Conservation (phyloP, 2,329 filamentous ascomycete species). For the Colletotrichum euphorbiae region DNA sequence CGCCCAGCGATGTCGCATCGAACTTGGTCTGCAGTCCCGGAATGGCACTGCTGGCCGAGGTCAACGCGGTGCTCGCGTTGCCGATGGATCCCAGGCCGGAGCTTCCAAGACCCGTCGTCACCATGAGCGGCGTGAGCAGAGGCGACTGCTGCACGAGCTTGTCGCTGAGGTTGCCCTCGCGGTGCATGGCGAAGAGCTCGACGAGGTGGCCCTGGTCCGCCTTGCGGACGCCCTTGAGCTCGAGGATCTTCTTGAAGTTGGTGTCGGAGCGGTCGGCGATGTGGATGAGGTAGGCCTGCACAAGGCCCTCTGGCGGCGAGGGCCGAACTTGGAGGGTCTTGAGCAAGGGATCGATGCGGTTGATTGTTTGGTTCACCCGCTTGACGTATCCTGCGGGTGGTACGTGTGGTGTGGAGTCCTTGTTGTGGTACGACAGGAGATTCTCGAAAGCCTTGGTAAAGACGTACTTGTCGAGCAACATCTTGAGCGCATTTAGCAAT, state of each 20-base stretch:
- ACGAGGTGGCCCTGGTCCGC: constrained; percentile 84
- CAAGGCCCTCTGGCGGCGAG: constrained; percentile 90
- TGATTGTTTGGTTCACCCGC: constrained; percentile 85
- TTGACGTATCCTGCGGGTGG: constrained; percentile 78
- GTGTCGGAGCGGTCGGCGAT: constrained; percentile 92
- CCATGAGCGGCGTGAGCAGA: constrained; percentile 75
- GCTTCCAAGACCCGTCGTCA: constrained; percentile 53
- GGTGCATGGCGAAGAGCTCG: constrained; percentile 85
- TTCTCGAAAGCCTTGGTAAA: constrained; percentile 83
- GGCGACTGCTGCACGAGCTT: constrained; percentile 78
- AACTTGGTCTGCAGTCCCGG: constrained; percentile 68
- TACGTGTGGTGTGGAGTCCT: constrained; percentile 51
- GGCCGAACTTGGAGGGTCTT: constrained; percentile 97
- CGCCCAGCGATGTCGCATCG: constrained; percentile 84
- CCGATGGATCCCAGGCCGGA: constrained; percentile 49
- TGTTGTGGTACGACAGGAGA: constrained; percentile 73
- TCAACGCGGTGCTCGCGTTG: constrained; percentile 56
- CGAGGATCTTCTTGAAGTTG: constrained; percentile 96
- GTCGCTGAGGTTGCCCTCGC: constrained; percentile 79
- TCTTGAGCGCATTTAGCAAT: constrained; percentile 62
- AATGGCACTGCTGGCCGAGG: constrained; percentile 47
- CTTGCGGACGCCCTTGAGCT: constrained; percentile 92
- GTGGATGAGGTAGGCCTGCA: constrained; percentile 97
- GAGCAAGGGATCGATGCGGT: constrained; percentile 88
- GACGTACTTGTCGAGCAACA: constrained; percentile 95